Evolutionary conservation across 768 basidiomycete genomes (phyloP).

Genomic region (Hypholoma fasciculare): DNA sequence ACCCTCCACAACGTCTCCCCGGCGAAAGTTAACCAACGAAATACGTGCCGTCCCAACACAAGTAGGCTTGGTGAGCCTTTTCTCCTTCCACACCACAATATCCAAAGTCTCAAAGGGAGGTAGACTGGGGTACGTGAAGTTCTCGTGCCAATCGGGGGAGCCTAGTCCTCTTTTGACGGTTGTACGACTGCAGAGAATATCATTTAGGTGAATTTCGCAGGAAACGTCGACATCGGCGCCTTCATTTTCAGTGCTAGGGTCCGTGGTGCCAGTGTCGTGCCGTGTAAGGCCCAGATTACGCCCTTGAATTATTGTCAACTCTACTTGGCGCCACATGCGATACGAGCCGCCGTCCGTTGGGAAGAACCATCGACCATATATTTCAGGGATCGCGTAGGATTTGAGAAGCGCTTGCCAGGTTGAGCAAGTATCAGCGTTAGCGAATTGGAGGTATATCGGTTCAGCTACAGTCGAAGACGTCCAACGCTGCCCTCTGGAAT

Average conservation of each 20-base stretch:
- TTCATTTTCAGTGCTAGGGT: slow-evolving; percentile 42
- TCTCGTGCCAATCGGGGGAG: slow-evolving; percentile 82
- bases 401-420: slow-evolving; percentile 81
- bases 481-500: slow-evolving; percentile 59
- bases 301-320: slow-evolving; percentile 71
- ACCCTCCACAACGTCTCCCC: slow-evolving; percentile 76
- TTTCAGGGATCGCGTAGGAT: slow-evolving; percentile 80
- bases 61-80: slow-evolving; percentile 55
- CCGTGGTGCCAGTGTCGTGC: slow-evolving; percentile 24
- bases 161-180: slow-evolving; percentile 68
- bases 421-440: slow-evolving; percentile 59
- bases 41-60: slow-evolving; percentile 65
- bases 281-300: slow-evolving; percentile 63
- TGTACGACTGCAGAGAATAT: slow-evolving; percentile 68
- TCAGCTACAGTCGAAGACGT: slow-evolving; percentile 51
- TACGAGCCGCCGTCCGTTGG: slow-evolving; percentile 72
- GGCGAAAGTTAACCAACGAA: slow-evolving; percentile 66
- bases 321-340: slow-evolving; percentile 86
- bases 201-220: slow-evolving; percentile 78
- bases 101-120: slow-evolving; percentile 77
- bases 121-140: slow-evolving; percentile 70
- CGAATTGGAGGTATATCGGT: slow-evolving; percentile 75
- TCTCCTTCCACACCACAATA: slow-evolving; percentile 70
- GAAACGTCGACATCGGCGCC: slow-evolving; percentile 68
- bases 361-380: slow-evolving; percentile 62